Conservation (phyloP, 148 eudicot genomes). For the Suaeda aralocaspica region DNA sequence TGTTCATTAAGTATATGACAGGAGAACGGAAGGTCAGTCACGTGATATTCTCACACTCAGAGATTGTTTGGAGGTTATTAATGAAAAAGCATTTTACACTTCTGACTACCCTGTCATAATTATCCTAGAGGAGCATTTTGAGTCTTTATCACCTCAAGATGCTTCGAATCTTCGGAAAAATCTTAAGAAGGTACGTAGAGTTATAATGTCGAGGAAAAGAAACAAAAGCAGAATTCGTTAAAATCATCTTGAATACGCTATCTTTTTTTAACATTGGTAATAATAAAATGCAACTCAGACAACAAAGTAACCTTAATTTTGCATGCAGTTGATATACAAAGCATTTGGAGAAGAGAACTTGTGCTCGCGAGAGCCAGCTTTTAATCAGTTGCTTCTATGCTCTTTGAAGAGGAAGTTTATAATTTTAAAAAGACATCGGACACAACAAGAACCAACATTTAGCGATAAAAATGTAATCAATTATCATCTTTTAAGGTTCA, state of each 20-base stretch:
- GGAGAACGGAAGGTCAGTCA: neutral
- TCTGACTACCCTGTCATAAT: slow-evolving; percentile 61
- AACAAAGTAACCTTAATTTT: neutral
- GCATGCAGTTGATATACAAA: slow-evolving; percentile 7
- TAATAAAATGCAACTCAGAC: neutral
- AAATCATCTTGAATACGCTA: neutral
- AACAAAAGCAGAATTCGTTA: neutral
- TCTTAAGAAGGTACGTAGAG: slow-evolving; percentile 37
- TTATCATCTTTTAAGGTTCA: neutral
- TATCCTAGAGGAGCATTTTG: slow-evolving; percentile 62
- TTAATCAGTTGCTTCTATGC: neutral
- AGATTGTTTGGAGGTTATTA: slow-evolving; percentile 51
- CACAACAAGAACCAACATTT: neutral
- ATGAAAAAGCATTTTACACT: slow-evolving; percentile 47
- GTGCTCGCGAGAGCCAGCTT: neutral
- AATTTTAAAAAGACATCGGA: slow-evolving; percentile 1
- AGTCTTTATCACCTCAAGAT: slow-evolving; percentile 2
- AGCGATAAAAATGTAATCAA: neutral
- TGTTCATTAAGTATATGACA: neutral
- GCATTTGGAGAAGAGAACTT: neutral
- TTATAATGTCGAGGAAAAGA: neutral
- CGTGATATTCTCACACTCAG: slow-evolving; percentile 43
- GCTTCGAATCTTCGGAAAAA: slow-evolving; percentile 33
- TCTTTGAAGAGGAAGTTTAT: slow-evolving; percentile 1
- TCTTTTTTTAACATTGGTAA: neutral